Base-by-base conservation (phyloP, 1,284 basidiomycete species). In the Puccinia novopanici region DNA sequence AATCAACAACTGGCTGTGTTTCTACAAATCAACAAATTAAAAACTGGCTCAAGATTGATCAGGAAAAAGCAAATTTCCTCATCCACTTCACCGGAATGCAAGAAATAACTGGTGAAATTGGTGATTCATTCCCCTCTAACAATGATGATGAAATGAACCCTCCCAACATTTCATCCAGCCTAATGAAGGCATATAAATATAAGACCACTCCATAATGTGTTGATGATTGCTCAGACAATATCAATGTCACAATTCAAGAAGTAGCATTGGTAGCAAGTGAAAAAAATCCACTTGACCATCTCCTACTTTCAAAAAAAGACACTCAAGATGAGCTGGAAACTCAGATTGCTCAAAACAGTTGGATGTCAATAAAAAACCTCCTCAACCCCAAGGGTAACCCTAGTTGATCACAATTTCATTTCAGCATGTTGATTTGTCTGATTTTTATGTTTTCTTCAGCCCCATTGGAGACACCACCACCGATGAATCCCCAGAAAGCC, bases 71-170 rank as follows among this genome's bases (percentile, higher is more conserved):
- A 1, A 22, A 72, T 5, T 8, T 22, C 4, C 54, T 72, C 27
- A 54, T 72, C 6, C 8, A 9, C 12, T 72, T 72, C 24, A 72
- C 70, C 9, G 70, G 50, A 13, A 72, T 72, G 70, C 70, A 72
- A 24, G 24, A 30, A 37, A 40, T 72, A 27, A 4, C 70, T 5
- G 19, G 61, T 30, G 10, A 17, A 61, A 30, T 5, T 6, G 24
- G 59, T n/a, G 22, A 19, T 30, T n/a, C n/a, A n/a, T n/a, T n/a
- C n/a, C n/a, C n/a, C n/a, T n/a, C n/a, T n/a, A n/a, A n/a, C n/a
- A n/a, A n/a, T n/a, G n/a, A n/a, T n/a, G n/a, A n/a, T n/a, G n/a
- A n/a, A n/a, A n/a, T n/a, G n/a, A n/a, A n/a, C n/a, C n/a, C n/a
- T n/a, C n/a, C n/a, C n/a, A n/a, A n/a, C 19, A 24, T 65, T 8